Conservation (phyloP, 1,139 yeast species). For the Schwanniomyces etchellsii region DNA sequence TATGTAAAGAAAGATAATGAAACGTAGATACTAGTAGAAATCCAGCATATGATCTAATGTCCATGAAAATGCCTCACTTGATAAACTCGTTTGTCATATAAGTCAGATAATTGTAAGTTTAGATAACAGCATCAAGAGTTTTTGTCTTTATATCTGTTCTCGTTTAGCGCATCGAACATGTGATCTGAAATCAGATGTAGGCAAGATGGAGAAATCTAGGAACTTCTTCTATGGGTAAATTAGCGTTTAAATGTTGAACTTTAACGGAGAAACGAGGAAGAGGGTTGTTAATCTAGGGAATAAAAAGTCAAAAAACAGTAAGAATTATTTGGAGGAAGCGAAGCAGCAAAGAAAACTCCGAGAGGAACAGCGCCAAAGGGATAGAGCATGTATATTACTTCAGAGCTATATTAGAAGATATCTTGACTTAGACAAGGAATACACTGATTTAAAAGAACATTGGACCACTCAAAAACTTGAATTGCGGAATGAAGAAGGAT, state of each 20-base stretch:
- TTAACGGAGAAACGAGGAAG: conserved; percentile 58
- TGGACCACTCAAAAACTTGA: conserved; percentile 3
- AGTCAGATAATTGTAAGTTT: too few species aligned
- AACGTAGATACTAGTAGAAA: too few species aligned
- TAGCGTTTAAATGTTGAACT: conserved; percentile 53
- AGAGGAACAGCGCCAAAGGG: conserved; percentile 47
- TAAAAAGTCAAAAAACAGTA: conserved; percentile 19
- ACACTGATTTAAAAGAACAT: conserved; percentile 2
- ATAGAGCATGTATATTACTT: conserved; percentile 43
- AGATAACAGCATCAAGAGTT: too few species aligned
- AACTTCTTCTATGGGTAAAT: too few species aligned
- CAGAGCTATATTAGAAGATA: conserved; percentile 43
- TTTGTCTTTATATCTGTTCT: too few species aligned
- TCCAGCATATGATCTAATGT: too few species aligned
- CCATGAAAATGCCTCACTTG: too few species aligned
- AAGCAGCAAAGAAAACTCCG: conserved; percentile 62
- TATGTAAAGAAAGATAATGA: too few species aligned
- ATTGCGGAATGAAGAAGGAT: conserved; percentile 6
- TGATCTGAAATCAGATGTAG: too few species aligned
- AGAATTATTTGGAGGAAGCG: conserved; percentile 48
- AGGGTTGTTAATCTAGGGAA: conserved; percentile 78
- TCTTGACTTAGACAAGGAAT: conserved; percentile 16
- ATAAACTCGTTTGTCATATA: too few species aligned
- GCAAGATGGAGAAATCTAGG: too few species aligned
- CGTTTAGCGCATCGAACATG: too few species aligned